These are phyloP conservation scores for Penicillium chermesinum DNA, from an alignment of 495 filamentous ascomycete genomes.

Conservation along the genomic window DNA sequence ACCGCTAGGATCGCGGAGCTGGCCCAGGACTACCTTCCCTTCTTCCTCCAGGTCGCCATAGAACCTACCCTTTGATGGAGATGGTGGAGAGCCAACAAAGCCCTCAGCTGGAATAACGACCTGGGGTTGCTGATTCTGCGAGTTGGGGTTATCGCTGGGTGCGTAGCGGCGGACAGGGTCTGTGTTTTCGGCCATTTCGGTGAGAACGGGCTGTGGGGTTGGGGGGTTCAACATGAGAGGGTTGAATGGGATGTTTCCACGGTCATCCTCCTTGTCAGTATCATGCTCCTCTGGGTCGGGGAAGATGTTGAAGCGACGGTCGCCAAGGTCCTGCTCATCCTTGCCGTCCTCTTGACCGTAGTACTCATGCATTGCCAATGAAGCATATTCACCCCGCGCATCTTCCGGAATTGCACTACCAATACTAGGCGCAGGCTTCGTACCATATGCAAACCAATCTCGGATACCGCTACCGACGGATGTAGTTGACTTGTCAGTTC, in stretches of 20 bases:
- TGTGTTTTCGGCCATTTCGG: slow-evolving; percentile 18
- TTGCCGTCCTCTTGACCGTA: slow-evolving; percentile 36
- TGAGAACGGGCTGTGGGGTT: slow-evolving; percentile 37
- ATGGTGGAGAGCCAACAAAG: slow-evolving; percentile 15
- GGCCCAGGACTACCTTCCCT: slow-evolving; percentile 16
- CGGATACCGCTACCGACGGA: slow-evolving; percentile 28
- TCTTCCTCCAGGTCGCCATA: slow-evolving; percentile 35
- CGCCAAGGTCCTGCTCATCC: slow-evolving; percentile 35
- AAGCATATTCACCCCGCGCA: slow-evolving; percentile 38
- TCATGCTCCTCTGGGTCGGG: slow-evolving; percentile 46
- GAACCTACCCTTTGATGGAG: slow-evolving; percentile 24
- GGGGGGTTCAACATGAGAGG: slow-evolving; percentile 51
- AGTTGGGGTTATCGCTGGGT: slow-evolving; percentile 34
- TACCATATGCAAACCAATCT: slow-evolving; percentile 37
- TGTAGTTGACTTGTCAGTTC: slow-evolving; percentile 32
- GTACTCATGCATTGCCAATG: slow-evolving; percentile 34
- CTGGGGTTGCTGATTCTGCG: slow-evolving; percentile 22
- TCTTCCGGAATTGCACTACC: slow-evolving; percentile 32
- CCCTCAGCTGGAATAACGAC: slow-evolving; percentile 9
- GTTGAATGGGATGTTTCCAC: slow-evolving; percentile 34
- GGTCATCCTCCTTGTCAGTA: slow-evolving; percentile 35
- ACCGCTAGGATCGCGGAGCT: slow-evolving; percentile 22
- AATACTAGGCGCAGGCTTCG: slow-evolving; percentile 28
- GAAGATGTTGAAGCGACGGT: slow-evolving; percentile 37
- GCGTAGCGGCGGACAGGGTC: slow-evolving; percentile 25